Evolutionary conservation across 2,329 filamentous ascomycete species (phyloP).

Genomic region (Aspergillus uvarum): DNA sequence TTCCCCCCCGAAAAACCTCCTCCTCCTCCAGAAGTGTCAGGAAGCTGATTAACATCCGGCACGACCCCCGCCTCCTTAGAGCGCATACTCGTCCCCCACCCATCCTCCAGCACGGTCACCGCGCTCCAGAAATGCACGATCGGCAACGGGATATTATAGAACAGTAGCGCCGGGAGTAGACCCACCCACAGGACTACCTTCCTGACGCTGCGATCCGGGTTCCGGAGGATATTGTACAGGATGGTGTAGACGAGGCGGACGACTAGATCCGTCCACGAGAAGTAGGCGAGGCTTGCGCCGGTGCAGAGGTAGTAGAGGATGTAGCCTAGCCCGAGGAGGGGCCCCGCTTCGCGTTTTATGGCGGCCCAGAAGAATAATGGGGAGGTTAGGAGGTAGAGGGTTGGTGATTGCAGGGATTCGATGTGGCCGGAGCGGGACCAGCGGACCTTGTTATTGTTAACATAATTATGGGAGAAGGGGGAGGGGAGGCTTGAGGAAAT

Average conservation of each 20-base stretch:
- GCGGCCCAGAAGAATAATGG: slow-evolving; percentile 38
- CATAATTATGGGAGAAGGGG: neutral
- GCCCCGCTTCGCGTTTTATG: slow-evolving; percentile 31
- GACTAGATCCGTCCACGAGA: slow-evolving; percentile 29
- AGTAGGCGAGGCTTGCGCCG: slow-evolving; percentile 27
- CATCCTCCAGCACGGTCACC: slow-evolving; percentile 34
- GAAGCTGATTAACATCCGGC: neutral
- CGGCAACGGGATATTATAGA: slow-evolving; percentile 38
- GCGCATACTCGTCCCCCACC: slow-evolving; percentile 40
- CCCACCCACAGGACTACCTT: slow-evolving; percentile 15
- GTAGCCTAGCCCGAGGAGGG: slow-evolving; percentile 29
- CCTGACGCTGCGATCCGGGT: slow-evolving; percentile 24
- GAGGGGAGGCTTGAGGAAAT: neutral
- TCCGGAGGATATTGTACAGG: slow-evolving; percentile 32
- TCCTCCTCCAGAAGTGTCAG: no score
- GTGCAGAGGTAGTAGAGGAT: slow-evolving; percentile 34
- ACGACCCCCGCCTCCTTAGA: slow-evolving; percentile 14
- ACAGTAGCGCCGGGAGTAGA: slow-evolving; percentile 29
- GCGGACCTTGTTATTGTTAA: slow-evolving; percentile 21
- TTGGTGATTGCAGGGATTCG: slow-evolving; percentile 37
- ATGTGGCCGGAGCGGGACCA: slow-evolving; percentile 40
- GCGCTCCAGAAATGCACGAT: slow-evolving; percentile 39
- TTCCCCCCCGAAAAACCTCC: slow-evolving; percentile 15
- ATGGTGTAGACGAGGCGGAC: slow-evolving; percentile 30
- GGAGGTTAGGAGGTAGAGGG: slow-evolving; percentile 35